Percentiles rank a stretch among this genome's conserved stretches.
phyloP scores from a whole-genome alignment of 2,329 filamentous ascomycete genomes.

The Fusarium incarnatum region DNA sequence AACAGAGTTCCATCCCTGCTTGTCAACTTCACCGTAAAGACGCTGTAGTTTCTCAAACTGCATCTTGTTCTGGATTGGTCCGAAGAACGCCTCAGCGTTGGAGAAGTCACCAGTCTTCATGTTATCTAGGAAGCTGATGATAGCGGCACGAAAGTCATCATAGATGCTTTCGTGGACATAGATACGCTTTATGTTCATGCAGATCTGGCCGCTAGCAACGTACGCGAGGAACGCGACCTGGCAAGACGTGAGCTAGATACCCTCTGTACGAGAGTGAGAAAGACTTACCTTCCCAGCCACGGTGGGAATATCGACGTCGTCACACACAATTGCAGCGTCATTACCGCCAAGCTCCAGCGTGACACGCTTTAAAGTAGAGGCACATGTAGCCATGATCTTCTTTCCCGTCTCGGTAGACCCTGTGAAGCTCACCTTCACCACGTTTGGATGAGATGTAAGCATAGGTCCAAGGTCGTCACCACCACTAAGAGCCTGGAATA shows the following conservation, averaged over 20 bases:
- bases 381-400: conserved; percentile 38
- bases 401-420: conserved; percentile 71
- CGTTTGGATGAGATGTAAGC: conserved; percentile 66
- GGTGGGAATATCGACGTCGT: conserved; percentile 1
- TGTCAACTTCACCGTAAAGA: conserved; percentile 58
- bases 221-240: conserved; percentile 5
- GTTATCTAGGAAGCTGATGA: not conserved
- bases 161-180: conserved; percentile 9
- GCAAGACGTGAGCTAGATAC: not conserved
- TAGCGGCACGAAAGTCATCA: not conserved
- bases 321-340: conserved; percentile 2
- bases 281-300: conserved; percentile 11
- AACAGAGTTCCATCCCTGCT: conserved; percentile 58
- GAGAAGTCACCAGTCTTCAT: conserved; percentile 60
- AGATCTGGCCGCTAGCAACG: not conserved
- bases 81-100: conserved; percentile 57
- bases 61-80: conserved; percentile 70
- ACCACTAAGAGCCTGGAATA: conserved; percentile 70
- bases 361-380: conserved; percentile 67
- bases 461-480: conserved; percentile 69
- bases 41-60: conserved; percentile 61
- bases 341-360: conserved; percentile 63
- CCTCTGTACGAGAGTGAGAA: not conserved
- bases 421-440: conserved; percentile 73
- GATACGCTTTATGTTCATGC: conserved; percentile 8